Conservation (phyloP, 495 filamentous ascomycete genomes). For the Cenococcum geophilum region DNA sequence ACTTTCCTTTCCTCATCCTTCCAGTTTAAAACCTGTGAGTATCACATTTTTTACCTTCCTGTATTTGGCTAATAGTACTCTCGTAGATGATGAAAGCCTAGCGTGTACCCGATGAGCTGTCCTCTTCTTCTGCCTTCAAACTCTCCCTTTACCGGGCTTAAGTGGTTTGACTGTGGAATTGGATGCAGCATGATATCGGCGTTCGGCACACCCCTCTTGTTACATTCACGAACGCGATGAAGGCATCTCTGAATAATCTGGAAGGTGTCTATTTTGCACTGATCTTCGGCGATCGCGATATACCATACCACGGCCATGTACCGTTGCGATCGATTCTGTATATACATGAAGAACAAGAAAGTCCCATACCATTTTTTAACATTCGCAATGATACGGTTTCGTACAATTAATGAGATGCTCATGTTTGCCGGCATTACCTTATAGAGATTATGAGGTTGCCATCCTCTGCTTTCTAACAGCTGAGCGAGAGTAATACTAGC, state of each 20-base stretch:
- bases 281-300: background rate
- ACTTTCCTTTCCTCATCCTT: constrained; percentile 77
- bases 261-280: constrained; percentile 40
- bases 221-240: constrained; percentile 90
- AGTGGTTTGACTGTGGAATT: constrained; percentile 71
- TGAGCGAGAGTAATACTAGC: constrained; percentile 15
- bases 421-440: background rate
- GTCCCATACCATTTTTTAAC: background rate
- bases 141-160: constrained; percentile 80
- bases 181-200: constrained; percentile 84
- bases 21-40: constrained; percentile 94
- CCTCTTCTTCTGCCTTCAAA: constrained; percentile 59
- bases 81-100: constrained; percentile 98
- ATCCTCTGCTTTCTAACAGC: constrained; percentile 19
- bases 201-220: constrained; percentile 99
- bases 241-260: constrained; percentile 88
- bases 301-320: background rate
- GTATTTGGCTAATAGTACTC: constrained; percentile 13
- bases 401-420: background rate
- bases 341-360: background rate
- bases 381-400: constrained; percentile 16
- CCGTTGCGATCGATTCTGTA: background rate
- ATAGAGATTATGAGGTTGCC: constrained; percentile 2
- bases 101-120: constrained; percentile 82
- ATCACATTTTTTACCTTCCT: constrained; percentile 4